These are phyloP conservation scores for Apiospora kogelbergensis DNA, from an alignment of 2,329 filamentous ascomycete species.

Conservation along the genomic window DNA sequence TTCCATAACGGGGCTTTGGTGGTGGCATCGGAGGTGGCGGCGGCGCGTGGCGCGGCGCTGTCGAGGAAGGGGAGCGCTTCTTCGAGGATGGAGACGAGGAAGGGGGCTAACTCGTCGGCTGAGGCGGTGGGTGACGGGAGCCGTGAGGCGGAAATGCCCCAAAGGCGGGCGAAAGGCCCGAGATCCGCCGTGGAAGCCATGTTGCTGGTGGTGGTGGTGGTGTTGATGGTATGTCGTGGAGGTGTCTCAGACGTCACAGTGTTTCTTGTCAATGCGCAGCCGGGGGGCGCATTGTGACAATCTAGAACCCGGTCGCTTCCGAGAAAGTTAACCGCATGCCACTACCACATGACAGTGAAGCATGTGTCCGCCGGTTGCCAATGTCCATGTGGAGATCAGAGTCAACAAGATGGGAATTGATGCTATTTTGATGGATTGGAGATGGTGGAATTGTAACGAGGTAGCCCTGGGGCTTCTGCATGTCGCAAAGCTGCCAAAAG, in stretches of 20 bases:
- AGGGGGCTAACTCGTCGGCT: slow-evolving; percentile 44
- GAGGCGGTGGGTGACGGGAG: slow-evolving; percentile 43
- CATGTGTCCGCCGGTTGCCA: neutral
- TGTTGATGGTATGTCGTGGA: neutral
- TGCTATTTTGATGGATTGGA: no score
- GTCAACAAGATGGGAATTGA: neutral
- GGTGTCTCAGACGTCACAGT: neutral
- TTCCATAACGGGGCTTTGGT: slow-evolving; percentile 49
- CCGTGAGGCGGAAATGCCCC: slow-evolving; percentile 48
- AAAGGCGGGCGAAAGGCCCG: slow-evolving; percentile 53
- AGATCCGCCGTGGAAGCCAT: slow-evolving; percentile 23
- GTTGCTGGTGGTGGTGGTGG: neutral
- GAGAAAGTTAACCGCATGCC: neutral
- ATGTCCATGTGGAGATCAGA: neutral
- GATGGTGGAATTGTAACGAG: neutral
- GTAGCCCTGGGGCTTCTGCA: neutral
- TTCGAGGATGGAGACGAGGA: slow-evolving; percentile 53
- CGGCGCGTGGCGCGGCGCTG: slow-evolving; percentile 44
- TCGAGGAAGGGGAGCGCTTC: slow-evolving; percentile 62
- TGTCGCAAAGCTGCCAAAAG: neutral
- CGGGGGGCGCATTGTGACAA: neutral
- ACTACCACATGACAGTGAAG: neutral
- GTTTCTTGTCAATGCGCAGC: slow-evolving; percentile 9
- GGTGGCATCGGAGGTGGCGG: neutral
- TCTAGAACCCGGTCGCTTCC: neutral